Percentiles rank a stretch among this genome's conserved stretches.
Evolutionary conservation across 108 stramenopile species (phyloP).

Genomic region (Schizochytrium sp.): DNA sequence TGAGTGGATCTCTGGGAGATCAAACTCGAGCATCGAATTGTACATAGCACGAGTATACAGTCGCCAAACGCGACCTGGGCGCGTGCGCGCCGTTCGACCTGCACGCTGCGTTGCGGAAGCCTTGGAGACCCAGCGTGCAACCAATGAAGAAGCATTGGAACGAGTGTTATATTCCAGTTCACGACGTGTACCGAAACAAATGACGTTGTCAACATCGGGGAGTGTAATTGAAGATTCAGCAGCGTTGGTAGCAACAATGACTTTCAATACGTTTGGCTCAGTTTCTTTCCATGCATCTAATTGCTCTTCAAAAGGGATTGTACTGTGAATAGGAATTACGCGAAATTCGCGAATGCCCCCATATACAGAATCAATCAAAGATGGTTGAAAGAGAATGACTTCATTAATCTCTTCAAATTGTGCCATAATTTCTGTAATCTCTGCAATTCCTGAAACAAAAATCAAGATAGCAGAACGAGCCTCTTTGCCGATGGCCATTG

Average conservation of each 20-base stretch:
- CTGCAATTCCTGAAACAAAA: slow-evolving; percentile 50
- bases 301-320: slow-evolving; percentile 32
- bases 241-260: slow-evolving; percentile 31
- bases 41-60: slow-evolving; percentile 56
- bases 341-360: neutral
- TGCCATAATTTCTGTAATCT: neutral
- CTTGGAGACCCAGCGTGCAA: slow-evolving; percentile 7
- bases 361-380: neutral
- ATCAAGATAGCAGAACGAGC: slow-evolving; percentile 4
- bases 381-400: neutral
- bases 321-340: slow-evolving; percentile 18
- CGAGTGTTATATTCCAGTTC: slow-evolving; percentile 6
- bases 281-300: slow-evolving; percentile 8
- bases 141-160: neutral
- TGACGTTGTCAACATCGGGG: slow-evolving; percentile 37
- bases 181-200: neutral
- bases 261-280: neutral
- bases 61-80: slow-evolving; percentile 17
- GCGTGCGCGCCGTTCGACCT: slow-evolving; percentile 46
- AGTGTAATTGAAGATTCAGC: slow-evolving; percentile 51
- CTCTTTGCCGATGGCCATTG: neutral
- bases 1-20: slow-evolving; percentile 26
- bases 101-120: slow-evolving; percentile 60
- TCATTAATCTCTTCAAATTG: neutral
- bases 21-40: slow-evolving; percentile 24